Base-by-base conservation (phyloP, 768 basidiomycete genomes). In the Pulveroboletus frians region DNA sequence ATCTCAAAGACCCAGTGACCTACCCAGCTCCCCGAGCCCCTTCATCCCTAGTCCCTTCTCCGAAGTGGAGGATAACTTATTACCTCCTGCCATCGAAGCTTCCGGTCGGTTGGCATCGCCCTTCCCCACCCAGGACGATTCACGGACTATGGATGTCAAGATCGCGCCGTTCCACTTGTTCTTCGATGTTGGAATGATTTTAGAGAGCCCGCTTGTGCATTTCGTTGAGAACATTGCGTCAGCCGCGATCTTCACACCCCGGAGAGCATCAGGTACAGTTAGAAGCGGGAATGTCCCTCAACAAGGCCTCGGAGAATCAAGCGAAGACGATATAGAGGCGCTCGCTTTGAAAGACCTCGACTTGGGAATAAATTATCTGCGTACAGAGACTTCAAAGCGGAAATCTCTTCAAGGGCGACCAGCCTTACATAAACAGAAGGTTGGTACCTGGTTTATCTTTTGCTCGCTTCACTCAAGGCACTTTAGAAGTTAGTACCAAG, bases 81-180 rank as follows among this genome's bases (percentile, higher is more conserved):
- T 34, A 4, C 40, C 52, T 38, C 54, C 57, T 43, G 64, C 58
- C 3, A 39, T 69, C 13, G 58, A 65, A 47, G 40, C 35, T 38
- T 54, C 38, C 31, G 41, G 60, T 41, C 43, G 31, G 17, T 18
- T 63, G 26, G 36, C 10, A 5, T 15, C 36, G 17, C 14, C 46
- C 2, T 47, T 26, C 18, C 10, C 48, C 30, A 37, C 50, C 13
- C 41, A 43, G 21, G 43, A 54, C 30, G 39, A 18, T 3, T 17
- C 51, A 43, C 18, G 37, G 29, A 44, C 51, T 50, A n/a, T 65
- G 32, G 59, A 70, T 5, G 43, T 81, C 29, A 70, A 76, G 26
- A 58, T 80, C 8, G 70, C 71, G 9, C 85, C 92, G 9, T 57
- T 94, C 9, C 91, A 92, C 59, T 36, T 87, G n/a, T 89, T 91